Evolutionary conservation across 2,329 filamentous ascomycete genomes (phyloP), one percentile per base, ranked within the genome.

Genomic region (Diaporthe sp.): DNA sequence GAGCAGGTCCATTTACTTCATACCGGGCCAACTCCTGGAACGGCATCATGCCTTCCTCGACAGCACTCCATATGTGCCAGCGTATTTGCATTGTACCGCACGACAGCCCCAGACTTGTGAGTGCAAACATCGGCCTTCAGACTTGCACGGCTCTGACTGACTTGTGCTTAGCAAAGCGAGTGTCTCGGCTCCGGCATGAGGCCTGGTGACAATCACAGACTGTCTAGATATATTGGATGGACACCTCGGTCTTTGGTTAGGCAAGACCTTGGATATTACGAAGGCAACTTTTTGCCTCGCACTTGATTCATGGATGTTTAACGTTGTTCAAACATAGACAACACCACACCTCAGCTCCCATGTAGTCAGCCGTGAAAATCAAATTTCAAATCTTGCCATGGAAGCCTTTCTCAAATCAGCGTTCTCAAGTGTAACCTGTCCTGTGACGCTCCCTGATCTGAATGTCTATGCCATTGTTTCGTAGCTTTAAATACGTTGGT

Each of bases 391-490:
- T 15, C 34, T 10, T 22, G 13, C n/a, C 8, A n/a, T 34, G 12
- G 19, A 42, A 55, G 13, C 19, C 34, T n/a, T 22, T 55, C 22
- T 19, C 1, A n/a, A 25, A 25, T 13, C 34, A n/a, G 44, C 4
- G 19, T 8, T 34, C 17, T 28, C 25, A 28, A 19, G 53, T 10
- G 15, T 44, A 10, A 8, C 22, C 10, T 28, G 31, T 44, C 19
- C n/a, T 44, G 46, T 34, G 7, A 57, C n/a, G 13, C 10, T 5
- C 5, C 19, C 1, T 65, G 13, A 13, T 42, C 51, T 55, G 25
- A 58, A 58, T 42, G 57, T 77, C 77, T 78, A 76, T 73, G 55
- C 62, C 46, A 72, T 51, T 73, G 44, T 34, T 39, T 51, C 39
- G 53, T 49, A 44, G 34, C 5, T 39, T 55, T 57, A 59, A 19